Evolutionary conservation across 805 yeast genomes (phyloP).

Genomic region (Cyberlindnera saturnus): DNA sequence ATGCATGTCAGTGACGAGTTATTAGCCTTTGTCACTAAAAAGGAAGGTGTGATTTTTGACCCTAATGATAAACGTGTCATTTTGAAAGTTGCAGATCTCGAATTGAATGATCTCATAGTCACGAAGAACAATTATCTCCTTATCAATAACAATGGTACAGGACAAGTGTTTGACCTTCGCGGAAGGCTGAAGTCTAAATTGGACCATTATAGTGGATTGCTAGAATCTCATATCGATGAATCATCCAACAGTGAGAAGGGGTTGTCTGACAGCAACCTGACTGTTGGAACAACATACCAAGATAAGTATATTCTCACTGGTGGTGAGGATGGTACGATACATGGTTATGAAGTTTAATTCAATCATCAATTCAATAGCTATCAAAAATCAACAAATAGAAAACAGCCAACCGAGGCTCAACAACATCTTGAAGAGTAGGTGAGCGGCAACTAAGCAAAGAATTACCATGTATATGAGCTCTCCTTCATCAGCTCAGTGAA

Average conservation of each 20-base stretch:
- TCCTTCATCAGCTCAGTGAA: too few relatives aligned
- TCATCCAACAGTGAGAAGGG: background rate
- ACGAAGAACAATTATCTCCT: background rate
- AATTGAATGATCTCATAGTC: background rate
- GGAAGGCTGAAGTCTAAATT: background rate
- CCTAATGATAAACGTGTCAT: background rate
- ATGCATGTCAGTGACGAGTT: background rate
- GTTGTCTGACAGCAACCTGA: background rate
- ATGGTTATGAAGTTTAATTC: slow-evolving; percentile 4
- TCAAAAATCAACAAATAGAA: too few relatives aligned
- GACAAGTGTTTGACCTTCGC: background rate
- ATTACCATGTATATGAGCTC: too few relatives aligned
- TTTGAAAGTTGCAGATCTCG: background rate
- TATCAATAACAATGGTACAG: slow-evolving; percentile 5
- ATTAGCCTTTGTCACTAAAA: background rate
- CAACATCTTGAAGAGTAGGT: too few relatives aligned
- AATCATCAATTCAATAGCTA: background rate
- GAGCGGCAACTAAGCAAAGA: too few relatives aligned
- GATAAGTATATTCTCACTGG: slow-evolving; percentile 9
- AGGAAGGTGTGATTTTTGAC: background rate
- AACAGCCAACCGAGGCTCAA: too few relatives aligned
- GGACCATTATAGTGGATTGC: slow-evolving; percentile 2
- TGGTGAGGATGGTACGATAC: slow-evolving; percentile 8
- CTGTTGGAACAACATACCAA: slow-evolving; percentile 2
- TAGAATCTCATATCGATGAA: background rate